phyloP scores from a whole-genome alignment of 2,329 filamentous ascomycete genomes.

The Sporothrix pseudoabietina region DNA sequence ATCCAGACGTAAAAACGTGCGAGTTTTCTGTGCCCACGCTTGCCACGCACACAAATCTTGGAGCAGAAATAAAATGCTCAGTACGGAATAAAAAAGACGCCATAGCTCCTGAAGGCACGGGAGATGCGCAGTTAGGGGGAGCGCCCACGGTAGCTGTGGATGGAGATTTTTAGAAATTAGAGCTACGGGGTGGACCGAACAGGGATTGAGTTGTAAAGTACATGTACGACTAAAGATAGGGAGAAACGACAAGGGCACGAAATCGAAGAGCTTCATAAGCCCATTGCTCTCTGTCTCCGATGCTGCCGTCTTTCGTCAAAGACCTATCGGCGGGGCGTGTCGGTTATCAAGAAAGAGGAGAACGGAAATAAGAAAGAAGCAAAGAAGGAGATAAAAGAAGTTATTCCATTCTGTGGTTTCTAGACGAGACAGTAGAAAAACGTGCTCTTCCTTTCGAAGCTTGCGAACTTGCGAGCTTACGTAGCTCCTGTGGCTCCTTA shows the following conservation, averaged over 20 bases:
- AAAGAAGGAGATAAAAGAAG: background rate
- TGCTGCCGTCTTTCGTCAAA: background rate
- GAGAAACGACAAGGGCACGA: background rate
- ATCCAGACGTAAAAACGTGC: background rate
- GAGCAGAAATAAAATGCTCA: background rate
- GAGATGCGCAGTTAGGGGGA: constrained; percentile 13
- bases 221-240: too few species aligned
- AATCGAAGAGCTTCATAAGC: background rate
- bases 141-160: background rate
- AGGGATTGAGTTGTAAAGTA: background rate
- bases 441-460: background rate
- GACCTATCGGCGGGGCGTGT: background rate
- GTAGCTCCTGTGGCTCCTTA: background rate
- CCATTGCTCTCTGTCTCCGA: background rate
- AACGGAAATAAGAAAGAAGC: background rate
- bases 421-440: background rate
- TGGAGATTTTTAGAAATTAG: too few species aligned
- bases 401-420: background rate
- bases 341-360: background rate
- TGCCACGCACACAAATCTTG: background rate
- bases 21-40: background rate
- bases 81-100: background rate
- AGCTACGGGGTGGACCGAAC: background rate
- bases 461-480: background rate
- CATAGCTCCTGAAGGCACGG: background rate